phyloP scores from a whole-genome alignment of 1,139 yeast genomes.

The Tardiomyces depauwii region DNA sequence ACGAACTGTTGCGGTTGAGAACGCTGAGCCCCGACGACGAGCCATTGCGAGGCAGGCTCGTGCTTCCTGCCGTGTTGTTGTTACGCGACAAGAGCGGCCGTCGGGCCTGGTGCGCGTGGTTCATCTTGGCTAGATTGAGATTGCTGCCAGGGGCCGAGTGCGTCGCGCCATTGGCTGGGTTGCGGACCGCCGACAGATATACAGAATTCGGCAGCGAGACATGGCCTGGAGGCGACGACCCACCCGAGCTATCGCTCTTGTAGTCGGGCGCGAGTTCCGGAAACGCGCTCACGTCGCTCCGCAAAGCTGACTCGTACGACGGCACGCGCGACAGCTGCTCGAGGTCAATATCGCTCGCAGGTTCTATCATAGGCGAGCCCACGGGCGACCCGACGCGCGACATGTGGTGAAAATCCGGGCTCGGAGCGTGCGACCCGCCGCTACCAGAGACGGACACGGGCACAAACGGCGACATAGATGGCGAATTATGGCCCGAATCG shows the following conservation, averaged over 20 bases:
- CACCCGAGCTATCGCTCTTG: conserved; percentile 2
- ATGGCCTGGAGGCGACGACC: background rate
- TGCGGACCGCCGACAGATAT: background rate
- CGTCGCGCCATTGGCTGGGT: background rate
- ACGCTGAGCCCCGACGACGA: background rate
- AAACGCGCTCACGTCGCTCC: conserved; percentile 11
- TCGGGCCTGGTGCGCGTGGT: background rate
- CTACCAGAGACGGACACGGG: conserved; percentile 2
- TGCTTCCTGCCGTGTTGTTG: background rate
- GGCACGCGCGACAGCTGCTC: conserved; percentile 59
- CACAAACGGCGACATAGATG: conserved; percentile 36
- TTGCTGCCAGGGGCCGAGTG: background rate
- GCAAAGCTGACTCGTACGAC: conserved; percentile 61
- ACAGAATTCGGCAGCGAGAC: background rate
- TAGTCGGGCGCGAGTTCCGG: conserved; percentile 2
- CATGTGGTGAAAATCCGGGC: conserved; percentile 7
- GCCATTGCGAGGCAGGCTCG: background rate
- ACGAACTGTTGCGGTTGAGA: background rate
- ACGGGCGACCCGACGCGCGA: conserved; percentile 25
- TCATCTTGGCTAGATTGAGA: background rate
- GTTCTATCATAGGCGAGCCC: conserved; percentile 31
- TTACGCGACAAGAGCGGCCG: background rate
- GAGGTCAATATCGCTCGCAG: conserved; percentile 30
- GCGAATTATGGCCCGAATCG: conserved; percentile 16
- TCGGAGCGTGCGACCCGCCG: conserved; percentile 6